phyloP scores from a whole-genome alignment of 2,329 filamentous ascomycete genomes.

The Nothomitra cinnamomea region DNA sequence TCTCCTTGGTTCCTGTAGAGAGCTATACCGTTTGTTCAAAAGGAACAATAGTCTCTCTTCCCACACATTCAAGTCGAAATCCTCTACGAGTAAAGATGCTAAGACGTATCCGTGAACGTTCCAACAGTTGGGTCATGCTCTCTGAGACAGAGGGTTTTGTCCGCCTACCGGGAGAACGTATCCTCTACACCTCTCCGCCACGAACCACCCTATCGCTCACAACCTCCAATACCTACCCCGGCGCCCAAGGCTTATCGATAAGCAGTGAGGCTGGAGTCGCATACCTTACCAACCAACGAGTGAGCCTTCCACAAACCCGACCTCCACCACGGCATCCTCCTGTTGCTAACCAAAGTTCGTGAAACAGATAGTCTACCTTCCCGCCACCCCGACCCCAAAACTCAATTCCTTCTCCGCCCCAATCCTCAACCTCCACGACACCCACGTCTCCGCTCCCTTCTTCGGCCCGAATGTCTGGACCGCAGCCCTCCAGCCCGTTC shows the following conservation, averaged over 20 bases:
- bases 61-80: not conserved
- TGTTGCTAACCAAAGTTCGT: too few relatives aligned
- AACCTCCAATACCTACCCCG: slow-evolving; percentile 47
- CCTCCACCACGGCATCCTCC: too few relatives aligned
- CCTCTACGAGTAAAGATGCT: not conserved
- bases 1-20: slow-evolving; percentile 5
- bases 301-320: slow-evolving; percentile 36
- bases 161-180: slow-evolving; percentile 67
- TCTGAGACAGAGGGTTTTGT: slow-evolving; percentile 56
- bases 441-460: slow-evolving; percentile 72
- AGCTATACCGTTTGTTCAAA: not conserved
- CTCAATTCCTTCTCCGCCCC: slow-evolving; percentile 83
- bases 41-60: not conserved
- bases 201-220: slow-evolving; percentile 63
- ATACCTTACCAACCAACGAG: slow-evolving; percentile 73
- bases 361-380: slow-evolving; percentile 72
- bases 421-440: slow-evolving; percentile 74
- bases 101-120: slow-evolving; percentile 1
- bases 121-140: slow-evolving; percentile 78
- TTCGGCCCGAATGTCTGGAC: slow-evolving; percentile 89
- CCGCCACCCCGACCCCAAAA: slow-evolving; percentile 44
- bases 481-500: slow-evolving; percentile 60
- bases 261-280: slow-evolving; percentile 60
- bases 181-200: slow-evolving; percentile 63
- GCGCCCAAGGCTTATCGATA: slow-evolving; percentile 45